Base-by-base conservation (phyloP, 2,329 filamentous ascomycete genomes). In the Blumeriella jaapii region DNA sequence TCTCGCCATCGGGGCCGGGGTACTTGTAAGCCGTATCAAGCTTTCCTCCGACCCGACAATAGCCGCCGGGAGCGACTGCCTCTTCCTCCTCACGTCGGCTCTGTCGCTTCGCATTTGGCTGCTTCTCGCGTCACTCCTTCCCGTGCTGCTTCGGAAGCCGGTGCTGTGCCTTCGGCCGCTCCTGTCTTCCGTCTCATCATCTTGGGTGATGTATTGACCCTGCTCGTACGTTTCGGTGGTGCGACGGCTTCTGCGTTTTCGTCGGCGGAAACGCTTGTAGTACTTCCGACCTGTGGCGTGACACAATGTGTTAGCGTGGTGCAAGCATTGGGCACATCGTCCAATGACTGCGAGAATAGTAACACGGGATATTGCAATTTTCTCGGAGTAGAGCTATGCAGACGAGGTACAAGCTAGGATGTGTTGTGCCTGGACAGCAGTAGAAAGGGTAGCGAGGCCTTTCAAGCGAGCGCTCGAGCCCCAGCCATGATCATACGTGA, bases 251-350 rank as follows among this genome's bases (percentile, higher is more conserved):
- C 29, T 29, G 14, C 32, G 27, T 36, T 36, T 39, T 5, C 32
- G 31, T 12, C 37, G 29, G 8, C 37, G 37, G 14, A 39, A 34
- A 3, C 23, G 28, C 16, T 36, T 39, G 24, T 39, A 39, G 17
- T 31, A 39, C 24, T 39, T 39, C 11, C 37, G 31, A 10, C 37
- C 37, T 39, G 17, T n/a, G 16, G 16, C 14, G 13, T n/a, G 5
- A 23, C 15, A 18, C 10, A 23, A 23, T n/a, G 27, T 35, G 33
- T 35, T 35, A 35, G 33, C 33, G 16, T 19, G 10, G 5, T 11
- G 25, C 9, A 9, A 14, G 12, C 8, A 16, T 27, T 5, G 24
- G 28, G 11, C n/a, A 16, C 19, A 26, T 33, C 11, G 13, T 29
- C 28, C 32, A 17, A n/a, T 27, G 11, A 13, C 9, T 13, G 20